Base-by-base conservation (phyloP, 352 stramenopile genomes). In the Phytophthora sojae region DNA sequence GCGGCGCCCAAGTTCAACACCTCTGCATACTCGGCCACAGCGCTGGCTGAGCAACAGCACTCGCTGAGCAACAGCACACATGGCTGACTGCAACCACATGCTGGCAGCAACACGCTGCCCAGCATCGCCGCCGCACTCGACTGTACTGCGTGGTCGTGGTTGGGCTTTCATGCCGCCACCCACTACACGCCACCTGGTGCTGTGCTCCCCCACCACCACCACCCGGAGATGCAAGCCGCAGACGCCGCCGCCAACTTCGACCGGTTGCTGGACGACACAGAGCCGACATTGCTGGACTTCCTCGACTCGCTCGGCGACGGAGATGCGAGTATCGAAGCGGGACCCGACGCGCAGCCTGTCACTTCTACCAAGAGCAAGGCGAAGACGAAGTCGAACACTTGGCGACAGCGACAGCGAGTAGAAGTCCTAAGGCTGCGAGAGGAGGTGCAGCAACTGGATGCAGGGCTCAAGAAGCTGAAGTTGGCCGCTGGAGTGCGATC, bases 341-440 rank as follows among this genome's bases (percentile, higher is more conserved):
- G 44, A 26, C 25, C 45, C 14, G 53, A 64, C 12, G 59, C 32
- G 23, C 39, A 60, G 26, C 0, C 26, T 6, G 42, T 25, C 5
- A n/a, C 14, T 2, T 4, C 14, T 25, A 1, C 23, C 2, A 51
- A 67, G 25, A 65, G 26, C 23, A 59, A 56, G 45, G 17, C 26
- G 6, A 73, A 64, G 53, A 61, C 60, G 17, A 74, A 69, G 25
- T 70, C 67, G 23, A 75, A 75, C 17, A 75, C 56, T 11, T 75
- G 68, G 68, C 51, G 61, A 37, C 62, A 75, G 21, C 49, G 62
- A 1, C 61, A 64, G 17, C 42, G 62, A 2, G 21, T 64, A 19
- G 68, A 75, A n/a, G n/a, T 75, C 1, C 50, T 71, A 25, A 32
- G 53, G 30, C 35, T 75, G 12, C 62, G 56, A 30, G 62, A 67